Conservation (phyloP, 2,329 filamentous ascomycete genomes). For the Trichoderma gracile region DNA sequence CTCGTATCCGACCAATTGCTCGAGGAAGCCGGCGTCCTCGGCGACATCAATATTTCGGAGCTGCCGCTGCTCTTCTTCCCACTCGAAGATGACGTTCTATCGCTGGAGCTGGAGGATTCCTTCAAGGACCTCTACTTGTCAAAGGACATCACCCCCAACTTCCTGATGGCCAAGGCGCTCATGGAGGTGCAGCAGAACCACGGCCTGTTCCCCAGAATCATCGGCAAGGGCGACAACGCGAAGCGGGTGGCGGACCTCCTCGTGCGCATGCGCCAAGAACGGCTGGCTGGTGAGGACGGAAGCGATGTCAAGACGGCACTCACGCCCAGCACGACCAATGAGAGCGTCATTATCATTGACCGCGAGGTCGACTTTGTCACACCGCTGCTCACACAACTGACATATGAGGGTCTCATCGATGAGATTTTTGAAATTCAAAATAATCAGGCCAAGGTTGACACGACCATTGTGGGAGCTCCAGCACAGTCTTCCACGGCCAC, state of each 20-base stretch:
- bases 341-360: slow-evolving; percentile 92
- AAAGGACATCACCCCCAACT: slow-evolving; percentile 89
- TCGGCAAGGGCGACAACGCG: slow-evolving; percentile 94
- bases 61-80: slow-evolving; percentile 89
- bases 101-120: slow-evolving; percentile 82
- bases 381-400: slow-evolving; percentile 87
- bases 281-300: slow-evolving; percentile 75
- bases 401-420: slow-evolving; percentile 94
- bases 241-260: slow-evolving; percentile 85
- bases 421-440: slow-evolving; percentile 90
- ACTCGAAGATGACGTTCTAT: slow-evolving; percentile 86
- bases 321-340: slow-evolving; percentile 81
- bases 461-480: slow-evolving; percentile 78
- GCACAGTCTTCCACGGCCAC: slow-evolving; percentile 61
- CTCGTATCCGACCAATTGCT: slow-evolving; percentile 87
- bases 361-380: slow-evolving; percentile 94
- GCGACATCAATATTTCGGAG: slow-evolving; percentile 86
- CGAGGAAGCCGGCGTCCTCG: slow-evolving; percentile 89
- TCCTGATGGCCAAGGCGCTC: slow-evolving; percentile 82
- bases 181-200: slow-evolving; percentile 93
- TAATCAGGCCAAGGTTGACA: slow-evolving; percentile 90
- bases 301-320: slow-evolving; percentile 66
- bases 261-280: slow-evolving; percentile 86
- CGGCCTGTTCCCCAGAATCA: slow-evolving; percentile 90
- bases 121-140: slow-evolving; percentile 86